Evolutionary conservation across 768 basidiomycete genomes (phyloP), one percentile per base, ranked within the genome.

Genomic region (Lactarius hatsudake): DNA sequence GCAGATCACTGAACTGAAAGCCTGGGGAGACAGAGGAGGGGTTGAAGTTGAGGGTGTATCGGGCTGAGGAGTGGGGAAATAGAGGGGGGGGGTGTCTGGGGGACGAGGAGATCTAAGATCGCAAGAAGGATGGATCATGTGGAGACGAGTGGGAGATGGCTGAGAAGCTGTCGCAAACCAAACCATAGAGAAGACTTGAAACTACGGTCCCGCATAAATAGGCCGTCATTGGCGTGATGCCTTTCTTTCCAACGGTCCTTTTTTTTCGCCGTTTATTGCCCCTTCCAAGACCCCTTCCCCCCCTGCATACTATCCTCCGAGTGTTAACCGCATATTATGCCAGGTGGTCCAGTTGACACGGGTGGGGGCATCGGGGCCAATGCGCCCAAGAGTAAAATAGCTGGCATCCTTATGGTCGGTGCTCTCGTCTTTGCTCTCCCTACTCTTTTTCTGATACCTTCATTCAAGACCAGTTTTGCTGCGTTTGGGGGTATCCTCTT

Each of bases 401-500:
- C 79, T 5, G 79, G 78, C 42, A 77, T 80, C 65, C 68, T 77
- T 69, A 79, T 79, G 76, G 78, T 77, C n/a, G 2, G 67, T 64
- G 36, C 23, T 34, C 42, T 34, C 26, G 30, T 30, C 48, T 23
- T 56, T 56, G 13, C 30, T 51, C 32, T 2, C 43, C 3, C 7
- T 12, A 1, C 42, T 13, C 58, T 45, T 40, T 23, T 43, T 61
- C n/a, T 63, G 23, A 32, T 40, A 17, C n/a, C 38, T 43, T 57
- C 51, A 20, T 18, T 17, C 13, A 38, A 71, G 75, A 53, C 65
- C 18, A 63, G 72, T 61, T 80, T 80, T 58, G 79, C 79, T 34
- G 78, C 78, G 68, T 79, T 79, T 64, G 79, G 77, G 71, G 78
- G 76, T 71, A 75, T 77, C 71, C 72, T 79, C 75, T 75, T 83